These are phyloP conservation scores for Albugo laibachii DNA, from an alignment of 352 stramenopile genomes.

Conservation along the genomic window DNA sequence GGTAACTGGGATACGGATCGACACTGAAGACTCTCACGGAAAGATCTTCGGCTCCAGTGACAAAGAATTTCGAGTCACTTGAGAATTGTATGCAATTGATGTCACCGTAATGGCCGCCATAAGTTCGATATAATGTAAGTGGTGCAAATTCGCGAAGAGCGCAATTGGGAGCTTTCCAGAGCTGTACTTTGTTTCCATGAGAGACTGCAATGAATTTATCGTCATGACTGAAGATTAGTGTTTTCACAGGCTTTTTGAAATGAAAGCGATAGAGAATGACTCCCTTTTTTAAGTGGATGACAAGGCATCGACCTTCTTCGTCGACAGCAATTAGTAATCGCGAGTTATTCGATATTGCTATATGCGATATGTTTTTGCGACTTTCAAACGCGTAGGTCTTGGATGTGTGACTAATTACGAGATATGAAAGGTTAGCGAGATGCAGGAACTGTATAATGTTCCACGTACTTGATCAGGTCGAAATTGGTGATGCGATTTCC, in stretches of 20 bases:
- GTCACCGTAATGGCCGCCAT: slow-evolving; percentile 77
- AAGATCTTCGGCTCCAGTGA: slow-evolving; percentile 76
- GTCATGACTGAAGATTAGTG: slow-evolving; percentile 78
- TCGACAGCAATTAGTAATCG: slow-evolving; percentile 78
- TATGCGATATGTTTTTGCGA: slow-evolving; percentile 74
- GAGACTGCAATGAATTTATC: slow-evolving; percentile 77
- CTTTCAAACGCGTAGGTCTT: slow-evolving; percentile 83
- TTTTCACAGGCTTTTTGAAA: slow-evolving; percentile 81
- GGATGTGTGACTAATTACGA: slow-evolving; percentile 58
- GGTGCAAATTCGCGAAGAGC: slow-evolving; percentile 77
- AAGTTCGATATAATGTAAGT: slow-evolving; percentile 76
- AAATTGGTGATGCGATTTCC: slow-evolving; percentile 90
- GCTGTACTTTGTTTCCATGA: slow-evolving; percentile 80
- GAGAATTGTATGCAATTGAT: slow-evolving; percentile 75
- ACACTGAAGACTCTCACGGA: slow-evolving; percentile 77
- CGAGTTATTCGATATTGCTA: slow-evolving; percentile 80
- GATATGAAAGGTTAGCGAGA: slow-evolving; percentile 1
- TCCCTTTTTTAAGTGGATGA: slow-evolving; percentile 79
- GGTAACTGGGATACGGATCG: slow-evolving; percentile 42
- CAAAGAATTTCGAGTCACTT: slow-evolving; percentile 79
- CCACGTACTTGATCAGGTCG: slow-evolving; percentile 80
- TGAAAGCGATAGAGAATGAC: slow-evolving; percentile 87
- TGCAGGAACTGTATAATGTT: background rate
- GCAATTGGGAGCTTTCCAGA: slow-evolving; percentile 76
- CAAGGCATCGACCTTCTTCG: slow-evolving; percentile 76